These are phyloP conservation scores for Gossypium mustelinum DNA, from an alignment of 345 rosid genomes.

Conservation along the genomic window DNA sequence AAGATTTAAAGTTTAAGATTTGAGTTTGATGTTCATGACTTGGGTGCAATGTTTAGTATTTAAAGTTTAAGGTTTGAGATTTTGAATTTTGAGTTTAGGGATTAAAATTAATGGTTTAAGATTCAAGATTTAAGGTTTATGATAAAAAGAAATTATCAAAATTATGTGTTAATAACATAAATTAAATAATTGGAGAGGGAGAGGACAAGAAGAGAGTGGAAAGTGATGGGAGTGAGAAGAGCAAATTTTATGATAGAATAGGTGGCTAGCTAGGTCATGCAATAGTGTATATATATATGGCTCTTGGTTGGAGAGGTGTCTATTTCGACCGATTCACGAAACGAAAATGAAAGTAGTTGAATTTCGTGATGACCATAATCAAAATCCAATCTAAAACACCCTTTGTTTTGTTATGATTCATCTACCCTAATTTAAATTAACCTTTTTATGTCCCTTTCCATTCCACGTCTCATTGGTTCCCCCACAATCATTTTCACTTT, in stretches of 20 bases:
- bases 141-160: too few relatives aligned
- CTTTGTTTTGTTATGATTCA: not conserved
- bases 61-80: accelerated
- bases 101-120: too few relatives aligned
- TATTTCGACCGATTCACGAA: not conserved
- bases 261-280: not conserved
- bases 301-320: not conserved
- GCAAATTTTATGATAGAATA: not conserved
- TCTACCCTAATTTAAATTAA: not conserved
- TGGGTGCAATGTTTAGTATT: accelerated
- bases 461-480: not conserved
- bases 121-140: too few relatives aligned
- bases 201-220: too few relatives aligned
- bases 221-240: not conserved
- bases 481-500: not conserved
- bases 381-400: not conserved
- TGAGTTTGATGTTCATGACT: too few relatives aligned
- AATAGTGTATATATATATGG: not conserved
- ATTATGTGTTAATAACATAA: too few relatives aligned
- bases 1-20: accelerated
- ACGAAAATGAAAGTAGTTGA: not conserved
- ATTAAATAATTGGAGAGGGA: too few relatives aligned
- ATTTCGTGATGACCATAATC: slow-evolving; percentile 1
- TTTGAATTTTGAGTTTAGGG: accelerated
- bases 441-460: not conserved